Percentiles rank a stretch among this genome's conserved stretches.
Conservation (phyloP, 116 monocot species). For the Papilionanthe hybrid region DNA sequence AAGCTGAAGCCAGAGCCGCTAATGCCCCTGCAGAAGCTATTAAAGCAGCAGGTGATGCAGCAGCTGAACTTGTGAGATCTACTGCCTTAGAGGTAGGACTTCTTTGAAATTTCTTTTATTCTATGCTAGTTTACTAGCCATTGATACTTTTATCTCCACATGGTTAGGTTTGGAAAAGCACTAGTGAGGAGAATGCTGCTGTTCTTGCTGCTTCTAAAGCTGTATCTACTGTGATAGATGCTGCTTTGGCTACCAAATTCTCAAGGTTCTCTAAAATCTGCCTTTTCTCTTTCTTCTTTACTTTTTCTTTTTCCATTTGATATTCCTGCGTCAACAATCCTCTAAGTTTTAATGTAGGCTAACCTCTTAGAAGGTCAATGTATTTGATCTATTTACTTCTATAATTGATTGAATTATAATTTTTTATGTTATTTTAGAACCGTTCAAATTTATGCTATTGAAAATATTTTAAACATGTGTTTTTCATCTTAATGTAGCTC, state of each 20-base stretch:
- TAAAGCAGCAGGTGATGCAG: conserved; percentile 95
- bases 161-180: conserved; percentile 63
- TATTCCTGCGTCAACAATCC: background rate
- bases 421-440: background rate
- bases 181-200: conserved; percentile 76
- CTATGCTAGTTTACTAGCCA: background rate
- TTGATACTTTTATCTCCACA: conserved; percentile 5
- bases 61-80: conserved; percentile 87
- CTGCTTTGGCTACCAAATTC: conserved; percentile 66
- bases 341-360: background rate
- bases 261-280: conserved; percentile 33
- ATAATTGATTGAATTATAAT: background rate
- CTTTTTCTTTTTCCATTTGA: background rate
- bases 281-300: no score
- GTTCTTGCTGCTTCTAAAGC: conserved; percentile 84
- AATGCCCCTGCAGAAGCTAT: conserved; percentile 87
- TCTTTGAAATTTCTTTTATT: background rate
- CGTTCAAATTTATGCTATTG: background rate
- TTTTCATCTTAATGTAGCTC: background rate
- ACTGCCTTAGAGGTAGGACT: conserved; percentile 79
- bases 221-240: conserved; percentile 91
- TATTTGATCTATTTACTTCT: background rate
- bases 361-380: background rate
- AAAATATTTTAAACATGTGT: background rate
- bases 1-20: conserved; percentile 81